Conservation (phyloP, 1,139 yeast species). For the Taphrina wiesneri region DNA sequence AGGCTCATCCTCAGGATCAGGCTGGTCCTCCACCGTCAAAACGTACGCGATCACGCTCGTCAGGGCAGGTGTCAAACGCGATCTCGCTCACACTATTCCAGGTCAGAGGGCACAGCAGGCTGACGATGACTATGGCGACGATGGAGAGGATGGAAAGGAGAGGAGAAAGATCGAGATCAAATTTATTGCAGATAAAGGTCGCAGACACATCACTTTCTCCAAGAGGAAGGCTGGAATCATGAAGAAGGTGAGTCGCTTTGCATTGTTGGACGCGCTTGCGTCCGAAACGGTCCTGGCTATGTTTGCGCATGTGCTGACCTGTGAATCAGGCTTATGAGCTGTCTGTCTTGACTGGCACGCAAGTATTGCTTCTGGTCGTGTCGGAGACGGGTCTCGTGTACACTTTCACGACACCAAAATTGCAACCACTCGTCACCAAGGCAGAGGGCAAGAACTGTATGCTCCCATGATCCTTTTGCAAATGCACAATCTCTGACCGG, state of each 20-base stretch:
- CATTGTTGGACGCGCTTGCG: background rate
- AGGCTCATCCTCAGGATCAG: conserved; percentile 15
- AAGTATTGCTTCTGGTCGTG: conserved; percentile 87
- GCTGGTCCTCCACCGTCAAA: conserved; percentile 17
- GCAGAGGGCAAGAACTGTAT: conserved; percentile 83
- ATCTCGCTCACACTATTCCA: background rate
- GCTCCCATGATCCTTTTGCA: background rate
- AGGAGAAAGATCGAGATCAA: conserved; percentile 96
- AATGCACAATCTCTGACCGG: background rate
- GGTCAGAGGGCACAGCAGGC: conserved; percentile 29
- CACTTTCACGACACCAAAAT: conserved; percentile 97
- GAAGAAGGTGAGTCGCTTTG: conserved; percentile 57
- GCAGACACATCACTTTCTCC: conserved; percentile 95
- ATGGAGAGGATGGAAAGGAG: conserved; percentile 56
- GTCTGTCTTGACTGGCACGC: conserved; percentile 94
- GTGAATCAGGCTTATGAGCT: conserved; percentile 74
- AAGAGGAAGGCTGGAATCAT: conserved; percentile 98
- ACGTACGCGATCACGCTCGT: background rate
- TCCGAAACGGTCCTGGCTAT: background rate
- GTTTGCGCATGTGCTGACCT: background rate
- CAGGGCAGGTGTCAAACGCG: background rate
- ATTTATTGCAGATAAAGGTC: conserved; percentile 93
- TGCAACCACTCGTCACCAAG: conserved; percentile 95
- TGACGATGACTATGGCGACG: conserved; percentile 34
- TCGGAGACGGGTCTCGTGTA: conserved; percentile 97